Conservation (phyloP, 495 filamentous ascomycete species). For the Podospora pseudocomata region DNA sequence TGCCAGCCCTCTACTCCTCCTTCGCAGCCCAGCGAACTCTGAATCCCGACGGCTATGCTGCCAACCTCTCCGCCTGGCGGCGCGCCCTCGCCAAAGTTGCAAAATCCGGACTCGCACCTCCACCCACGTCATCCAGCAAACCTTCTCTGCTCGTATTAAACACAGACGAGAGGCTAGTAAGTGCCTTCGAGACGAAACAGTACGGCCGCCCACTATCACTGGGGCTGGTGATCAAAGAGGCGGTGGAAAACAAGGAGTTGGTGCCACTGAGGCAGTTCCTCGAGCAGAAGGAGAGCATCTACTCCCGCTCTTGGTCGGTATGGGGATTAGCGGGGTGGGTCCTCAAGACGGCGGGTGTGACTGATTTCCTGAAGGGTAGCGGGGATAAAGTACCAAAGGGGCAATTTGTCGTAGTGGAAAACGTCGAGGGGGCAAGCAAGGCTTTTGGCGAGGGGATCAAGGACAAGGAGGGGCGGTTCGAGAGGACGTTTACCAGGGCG, state of each 20-base stretch:
- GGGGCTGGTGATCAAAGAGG: conserved; percentile 74
- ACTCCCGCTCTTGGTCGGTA: conserved; percentile 46
- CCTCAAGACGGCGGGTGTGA: conserved; percentile 62
- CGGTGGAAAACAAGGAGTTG: conserved; percentile 62
- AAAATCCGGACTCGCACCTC: conserved; percentile 52
- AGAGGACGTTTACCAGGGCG: conserved; percentile 63
- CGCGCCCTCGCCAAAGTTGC: conserved; percentile 65
- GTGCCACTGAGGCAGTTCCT: conserved; percentile 65
- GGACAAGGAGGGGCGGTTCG: conserved; percentile 50
- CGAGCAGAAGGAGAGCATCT: conserved; percentile 57
- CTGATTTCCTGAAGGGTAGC: conserved; percentile 35
- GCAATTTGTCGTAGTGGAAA: conserved; percentile 57
- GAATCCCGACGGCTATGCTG: conserved; percentile 86
- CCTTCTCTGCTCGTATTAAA: conserved; percentile 54
- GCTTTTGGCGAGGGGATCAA: conserved; percentile 38
- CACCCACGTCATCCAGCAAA: conserved; percentile 47
- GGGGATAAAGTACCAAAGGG: conserved; percentile 46
- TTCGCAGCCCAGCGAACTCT: conserved; percentile 72
- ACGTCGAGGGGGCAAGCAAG: conserved; percentile 51
- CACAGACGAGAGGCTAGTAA: conserved; percentile 60
- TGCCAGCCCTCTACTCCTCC: conserved; percentile 92
- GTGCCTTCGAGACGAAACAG: conserved; percentile 68
- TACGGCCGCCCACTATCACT: conserved; percentile 83
- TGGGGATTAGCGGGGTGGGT: conserved; percentile 71
- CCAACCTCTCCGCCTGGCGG: conserved; percentile 83